These are phyloP conservation scores for Capsicum rhomboideum DNA, from an alignment of 257 asterid species.

Conservation along the genomic window DNA sequence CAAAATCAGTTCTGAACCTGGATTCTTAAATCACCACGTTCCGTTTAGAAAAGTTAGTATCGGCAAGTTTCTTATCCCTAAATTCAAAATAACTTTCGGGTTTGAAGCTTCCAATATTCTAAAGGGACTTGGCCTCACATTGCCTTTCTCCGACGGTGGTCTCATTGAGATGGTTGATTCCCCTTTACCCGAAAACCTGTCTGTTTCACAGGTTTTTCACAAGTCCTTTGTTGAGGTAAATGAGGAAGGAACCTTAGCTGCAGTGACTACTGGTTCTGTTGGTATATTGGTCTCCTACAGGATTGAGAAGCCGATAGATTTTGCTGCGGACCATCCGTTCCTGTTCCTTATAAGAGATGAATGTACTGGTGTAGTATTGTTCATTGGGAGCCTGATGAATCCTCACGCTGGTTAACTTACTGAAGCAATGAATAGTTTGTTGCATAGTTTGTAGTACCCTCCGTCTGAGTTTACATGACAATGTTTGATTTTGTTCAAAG, in stretches of 20 bases:
- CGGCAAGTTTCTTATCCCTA: slow-evolving; percentile 18
- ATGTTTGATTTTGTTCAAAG: no score
- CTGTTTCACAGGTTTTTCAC: slow-evolving; percentile 18
- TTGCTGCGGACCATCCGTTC: slow-evolving; percentile 53
- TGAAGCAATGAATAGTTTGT: neutral
- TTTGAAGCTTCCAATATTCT: slow-evolving; percentile 31
- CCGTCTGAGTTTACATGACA: no score
- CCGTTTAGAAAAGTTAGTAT: slow-evolving; percentile 6
- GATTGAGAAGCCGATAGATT: slow-evolving; percentile 22
- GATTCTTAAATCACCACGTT: slow-evolving; percentile 13
- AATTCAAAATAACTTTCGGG: slow-evolving; percentile 22
- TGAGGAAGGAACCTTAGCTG: slow-evolving; percentile 36
- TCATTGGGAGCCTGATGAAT: slow-evolving; percentile 33
- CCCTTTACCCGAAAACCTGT: neutral
- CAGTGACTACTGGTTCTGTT: neutral
- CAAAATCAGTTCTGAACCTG: slow-evolving; percentile 11
- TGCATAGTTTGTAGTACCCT: no score
- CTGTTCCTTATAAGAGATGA: slow-evolving; percentile 39
- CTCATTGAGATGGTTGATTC: slow-evolving; percentile 22
- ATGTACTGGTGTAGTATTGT: slow-evolving; percentile 40
- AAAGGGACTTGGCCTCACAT: slow-evolving; percentile 11
- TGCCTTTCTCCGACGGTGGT: slow-evolving; percentile 20
- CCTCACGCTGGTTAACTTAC: slow-evolving; percentile 13
- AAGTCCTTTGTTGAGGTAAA: slow-evolving; percentile 14
- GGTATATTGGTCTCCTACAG: neutral